These are phyloP conservation scores for Cyanodermella asteris DNA, from an alignment of 2,329 filamentous ascomycete genomes.

Conservation along the genomic window DNA sequence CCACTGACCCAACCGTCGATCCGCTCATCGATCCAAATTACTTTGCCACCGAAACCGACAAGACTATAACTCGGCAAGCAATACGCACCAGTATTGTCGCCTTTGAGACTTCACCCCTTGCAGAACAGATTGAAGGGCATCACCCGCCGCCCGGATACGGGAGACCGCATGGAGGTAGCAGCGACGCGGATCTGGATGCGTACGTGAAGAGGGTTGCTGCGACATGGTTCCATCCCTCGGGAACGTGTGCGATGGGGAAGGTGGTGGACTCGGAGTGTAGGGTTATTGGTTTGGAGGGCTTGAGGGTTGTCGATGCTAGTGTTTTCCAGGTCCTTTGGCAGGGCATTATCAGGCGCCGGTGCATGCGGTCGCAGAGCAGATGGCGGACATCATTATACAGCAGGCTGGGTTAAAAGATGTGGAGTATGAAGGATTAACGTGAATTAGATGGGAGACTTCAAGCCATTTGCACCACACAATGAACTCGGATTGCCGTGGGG, in stretches of 20 bases:
- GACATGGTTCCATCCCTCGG: too few relatives aligned
- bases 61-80: too few relatives aligned
- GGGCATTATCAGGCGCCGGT: constrained; percentile 9
- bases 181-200: constrained; percentile 11
- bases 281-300: constrained; percentile 8
- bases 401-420: too few relatives aligned
- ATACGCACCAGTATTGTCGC: too few relatives aligned
- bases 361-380: constrained; percentile 8
- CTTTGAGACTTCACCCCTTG: too few relatives aligned
- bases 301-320: constrained; percentile 12
- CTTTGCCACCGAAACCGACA: constrained; percentile 12
- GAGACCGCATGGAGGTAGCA: constrained; percentile 3
- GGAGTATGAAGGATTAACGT: too few relatives aligned
- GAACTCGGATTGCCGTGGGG: too few relatives aligned
- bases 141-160: constrained; percentile 5
- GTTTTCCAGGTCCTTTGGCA: constrained; percentile 9
- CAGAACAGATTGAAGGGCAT: too few relatives aligned
- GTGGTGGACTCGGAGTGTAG: constrained; percentile 7
- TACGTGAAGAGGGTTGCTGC: constrained; percentile 5
- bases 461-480: too few relatives aligned
- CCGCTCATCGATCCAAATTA: constrained; percentile 14
- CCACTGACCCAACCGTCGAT: not conserved
- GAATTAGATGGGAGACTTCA: too few relatives aligned
- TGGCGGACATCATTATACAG: constrained; percentile 3
- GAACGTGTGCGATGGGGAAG: constrained; percentile 7